Evolutionary conservation across 495 filamentous ascomycete genomes (phyloP), one percentile per base, ranked within the genome.

Genomic region (Aspergillus cavernicola): DNA sequence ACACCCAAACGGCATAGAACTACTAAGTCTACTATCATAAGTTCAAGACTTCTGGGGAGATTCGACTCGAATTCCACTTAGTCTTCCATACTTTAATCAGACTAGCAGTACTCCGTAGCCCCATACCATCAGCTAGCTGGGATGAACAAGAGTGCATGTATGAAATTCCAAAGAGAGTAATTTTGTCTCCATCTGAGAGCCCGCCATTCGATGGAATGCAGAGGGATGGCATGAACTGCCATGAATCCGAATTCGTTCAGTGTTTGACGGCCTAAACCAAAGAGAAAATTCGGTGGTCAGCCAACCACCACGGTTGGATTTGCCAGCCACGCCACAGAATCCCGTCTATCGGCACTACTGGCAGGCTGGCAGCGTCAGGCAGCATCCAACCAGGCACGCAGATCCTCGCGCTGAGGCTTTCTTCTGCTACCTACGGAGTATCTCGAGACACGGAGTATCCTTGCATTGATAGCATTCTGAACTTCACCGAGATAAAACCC

Each of bases 231-330:
- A 53, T 36, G 51, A 53, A 53, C 41, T 26, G 16, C 51, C 39
- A 44, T 46, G 41, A 47, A 23, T 40, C 26, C 40, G 49, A 26
- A 52, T 45, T 23, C 41, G 31, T n/a, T 46, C n/a, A n/a, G 39
- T 26, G 31, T 29, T 37, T 16, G 32, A 26, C 38, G 37, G 53
- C 57, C 52, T 52, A 58, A 50, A 54, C 28, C 15, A 35, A 43
- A 43, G 23, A 39, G 43, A 60, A 53, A 52, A 8, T 26, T 26
- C 15, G 33, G 39, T 41, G 45, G 49, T 50, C 55, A 58, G 55
- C 59, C 59, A 61, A 61, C 59, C 59, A 61, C 55, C 55, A 42
- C 23, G 7, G 22, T 29, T 42, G 55, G 42, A 57, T 55, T 61
- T 55, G 50, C 55, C 55, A 58, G 55, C 59, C 55, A 62, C 59